A percentile compares a stretch with the other conserved stretches of the same genome.
Evolutionary conservation across 2,329 filamentous ascomycete species (phyloP).

Genomic region (Ophiostoma pallidulum): DNA sequence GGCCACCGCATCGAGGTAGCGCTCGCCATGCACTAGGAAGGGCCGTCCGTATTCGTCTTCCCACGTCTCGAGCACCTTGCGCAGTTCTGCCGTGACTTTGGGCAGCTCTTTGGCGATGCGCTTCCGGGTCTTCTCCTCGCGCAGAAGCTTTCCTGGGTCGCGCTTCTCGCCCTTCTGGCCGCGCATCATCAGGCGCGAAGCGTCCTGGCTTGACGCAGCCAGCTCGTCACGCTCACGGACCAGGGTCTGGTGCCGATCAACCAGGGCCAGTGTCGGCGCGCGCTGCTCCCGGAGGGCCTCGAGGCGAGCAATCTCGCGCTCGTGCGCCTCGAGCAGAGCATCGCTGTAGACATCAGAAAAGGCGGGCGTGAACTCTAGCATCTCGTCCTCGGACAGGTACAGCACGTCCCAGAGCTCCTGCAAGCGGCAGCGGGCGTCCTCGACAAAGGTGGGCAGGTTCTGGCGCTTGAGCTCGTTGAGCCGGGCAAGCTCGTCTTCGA

Average conservation of each 20-base stretch:
- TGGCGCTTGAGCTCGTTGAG: slow-evolving; percentile 90
- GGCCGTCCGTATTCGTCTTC: slow-evolving; percentile 90
- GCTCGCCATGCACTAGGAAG: slow-evolving; percentile 85
- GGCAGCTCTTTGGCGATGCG: slow-evolving; percentile 91
- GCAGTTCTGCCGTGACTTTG: slow-evolving; percentile 78
- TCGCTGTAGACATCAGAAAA: slow-evolving; percentile 98
- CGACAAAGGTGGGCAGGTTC: slow-evolving; percentile 91
- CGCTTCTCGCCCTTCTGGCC: slow-evolving; percentile 89
- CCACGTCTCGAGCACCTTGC: slow-evolving; percentile 72
- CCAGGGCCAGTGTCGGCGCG: slow-evolving; percentile 67
- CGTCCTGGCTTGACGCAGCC: slow-evolving; percentile 84
- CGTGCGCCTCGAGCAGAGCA: slow-evolving; percentile 86
- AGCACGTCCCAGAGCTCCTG: slow-evolving; percentile 93
- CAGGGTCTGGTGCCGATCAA: slow-evolving; percentile 75
- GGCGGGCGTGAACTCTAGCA: slow-evolving; percentile 94
- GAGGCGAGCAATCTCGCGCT: slow-evolving; percentile 76
- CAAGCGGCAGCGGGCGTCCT: slow-evolving; percentile 81
- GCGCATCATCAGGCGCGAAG: slow-evolving; percentile 82
- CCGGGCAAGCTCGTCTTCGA: slow-evolving; percentile 78
- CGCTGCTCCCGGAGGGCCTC: slow-evolving; percentile 80
- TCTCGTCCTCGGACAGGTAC: slow-evolving; percentile 95
- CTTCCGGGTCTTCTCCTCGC: slow-evolving; percentile 98
- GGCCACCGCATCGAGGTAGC: slow-evolving; percentile 81
- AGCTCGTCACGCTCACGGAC: slow-evolving; percentile 82
- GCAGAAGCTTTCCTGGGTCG: slow-evolving; percentile 83